Percentiles rank a stretch among this genome's conserved stretches.
Evolutionary conservation across 2,329 filamentous ascomycete species (phyloP).

Genomic region (Tolypocladium album): DNA sequence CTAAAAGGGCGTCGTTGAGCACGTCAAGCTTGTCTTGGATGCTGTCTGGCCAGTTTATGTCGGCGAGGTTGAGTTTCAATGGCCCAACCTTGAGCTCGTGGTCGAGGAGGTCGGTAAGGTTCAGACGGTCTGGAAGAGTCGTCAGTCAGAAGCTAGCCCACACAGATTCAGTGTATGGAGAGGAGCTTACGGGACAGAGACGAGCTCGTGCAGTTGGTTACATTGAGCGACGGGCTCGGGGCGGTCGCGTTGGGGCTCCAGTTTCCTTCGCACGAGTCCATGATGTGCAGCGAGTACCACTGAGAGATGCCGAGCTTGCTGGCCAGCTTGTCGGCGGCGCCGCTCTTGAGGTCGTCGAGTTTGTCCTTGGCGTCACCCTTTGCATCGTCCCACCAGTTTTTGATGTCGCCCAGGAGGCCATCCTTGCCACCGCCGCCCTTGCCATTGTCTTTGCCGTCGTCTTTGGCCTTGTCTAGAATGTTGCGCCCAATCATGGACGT

Average conservation of each 20-base stretch:
- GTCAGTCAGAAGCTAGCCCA: not conserved
- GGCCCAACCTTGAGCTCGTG: constrained; percentile 33
- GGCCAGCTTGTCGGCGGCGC: constrained; percentile 27
- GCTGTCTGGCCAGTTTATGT: constrained; percentile 31
- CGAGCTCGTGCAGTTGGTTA: constrained; percentile 32
- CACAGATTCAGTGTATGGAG: not conserved
- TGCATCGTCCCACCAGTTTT: constrained; percentile 18
- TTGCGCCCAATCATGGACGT: constrained; percentile 27
- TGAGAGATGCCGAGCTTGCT: constrained; percentile 34
- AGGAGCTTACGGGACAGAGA: constrained; percentile 24
- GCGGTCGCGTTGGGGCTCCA: constrained; percentile 32
- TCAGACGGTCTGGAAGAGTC: constrained; percentile 23
- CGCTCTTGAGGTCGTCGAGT: constrained; percentile 27
- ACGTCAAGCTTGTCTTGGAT: constrained; percentile 36
- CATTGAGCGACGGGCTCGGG: constrained; percentile 25
- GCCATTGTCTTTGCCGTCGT: constrained; percentile 11
- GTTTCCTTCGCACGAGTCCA: constrained; percentile 34
- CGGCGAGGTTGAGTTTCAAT: constrained; percentile 30
- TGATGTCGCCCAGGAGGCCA: constrained; percentile 17
- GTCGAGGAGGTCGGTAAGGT: constrained; percentile 36
- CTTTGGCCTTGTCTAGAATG: constrained; percentile 16
- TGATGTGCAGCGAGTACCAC: constrained; percentile 41
- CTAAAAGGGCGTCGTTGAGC: constrained; percentile 38
- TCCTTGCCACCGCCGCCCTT: constrained; percentile 7
- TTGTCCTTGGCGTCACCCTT: constrained; percentile 23